Conservation (phyloP, 2,329 filamentous ascomycete species). For the Aspergillus eucalypticola region DNA sequence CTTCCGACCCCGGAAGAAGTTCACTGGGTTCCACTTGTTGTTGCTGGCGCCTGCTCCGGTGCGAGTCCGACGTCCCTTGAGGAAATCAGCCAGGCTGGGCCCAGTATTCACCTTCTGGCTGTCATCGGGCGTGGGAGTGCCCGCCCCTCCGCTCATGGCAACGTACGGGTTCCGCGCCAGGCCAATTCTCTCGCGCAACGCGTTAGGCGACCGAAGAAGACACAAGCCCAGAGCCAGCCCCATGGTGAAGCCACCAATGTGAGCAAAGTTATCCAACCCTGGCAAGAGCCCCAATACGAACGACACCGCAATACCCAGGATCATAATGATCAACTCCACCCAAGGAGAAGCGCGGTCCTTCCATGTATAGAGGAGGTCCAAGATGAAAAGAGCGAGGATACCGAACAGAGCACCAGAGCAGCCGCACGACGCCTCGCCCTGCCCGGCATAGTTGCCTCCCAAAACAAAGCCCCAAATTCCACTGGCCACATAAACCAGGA, state of each 20-base stretch:
- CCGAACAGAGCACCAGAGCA: constrained; percentile 91
- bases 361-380: constrained; percentile 95
- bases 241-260: constrained; percentile 95
- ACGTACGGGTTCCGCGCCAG: constrained; percentile 69
- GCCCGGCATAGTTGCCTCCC: constrained; percentile 87
- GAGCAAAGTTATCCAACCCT: constrained; percentile 93
- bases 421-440: constrained; percentile 78
- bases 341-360: constrained; percentile 71
- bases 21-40: constrained; percentile 38
- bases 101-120: constrained; percentile 53
- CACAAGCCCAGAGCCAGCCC: constrained; percentile 84
- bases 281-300: constrained; percentile 91
- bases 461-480: constrained; percentile 97
- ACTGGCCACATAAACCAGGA: constrained; percentile 82
- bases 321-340: constrained; percentile 83
- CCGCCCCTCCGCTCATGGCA: constrained; percentile 59
- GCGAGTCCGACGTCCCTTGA: constrained; percentile 37
- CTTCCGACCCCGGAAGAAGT: constrained; percentile 90
- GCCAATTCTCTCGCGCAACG: constrained; percentile 72
- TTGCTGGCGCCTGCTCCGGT: constrained; percentile 66
- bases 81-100: constrained; percentile 57
- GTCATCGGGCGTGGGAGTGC: constrained; percentile 34
- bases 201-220: constrained; percentile 82
- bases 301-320: constrained; percentile 81
- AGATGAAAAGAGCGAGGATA: constrained; percentile 80